A percentile compares a stretch with the other conserved stretches of the same genome.
Conservation (phyloP, 345 rosid species). For the Xanthoceras sorbifolium region DNA sequence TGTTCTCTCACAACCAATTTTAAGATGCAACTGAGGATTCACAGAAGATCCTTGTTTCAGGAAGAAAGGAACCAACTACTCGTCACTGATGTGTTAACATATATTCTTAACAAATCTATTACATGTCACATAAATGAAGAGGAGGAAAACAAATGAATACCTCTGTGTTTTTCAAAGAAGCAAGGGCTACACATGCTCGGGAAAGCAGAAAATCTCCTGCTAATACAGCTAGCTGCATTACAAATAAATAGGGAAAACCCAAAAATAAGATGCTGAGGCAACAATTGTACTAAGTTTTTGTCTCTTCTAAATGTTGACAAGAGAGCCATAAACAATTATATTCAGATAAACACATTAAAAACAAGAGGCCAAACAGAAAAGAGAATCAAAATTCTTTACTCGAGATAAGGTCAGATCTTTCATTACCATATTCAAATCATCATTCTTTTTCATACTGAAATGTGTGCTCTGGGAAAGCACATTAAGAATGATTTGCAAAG, state of each 20-base stretch:
- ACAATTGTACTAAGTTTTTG: neutral
- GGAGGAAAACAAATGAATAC: slow-evolving; percentile 30
- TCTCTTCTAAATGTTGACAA: neutral
- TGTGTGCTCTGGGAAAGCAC: neutral
- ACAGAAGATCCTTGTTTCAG: neutral
- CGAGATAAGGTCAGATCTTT: neutral
- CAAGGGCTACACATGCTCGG: slow-evolving; percentile 87
- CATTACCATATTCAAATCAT: neutral
- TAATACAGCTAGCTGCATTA: slow-evolving; percentile 76
- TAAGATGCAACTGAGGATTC: neutral
- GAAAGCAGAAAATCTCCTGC: slow-evolving; percentile 95
- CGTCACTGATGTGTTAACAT: too few relatives aligned
- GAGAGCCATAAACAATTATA: neutral
- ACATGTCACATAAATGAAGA: neutral
- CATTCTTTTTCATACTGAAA: neutral
- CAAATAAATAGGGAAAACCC: slow-evolving; percentile 10
- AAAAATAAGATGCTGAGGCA: slow-evolving; percentile 1
- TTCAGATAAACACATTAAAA: neutral
- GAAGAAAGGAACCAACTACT: neutral
- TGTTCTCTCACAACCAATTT: neutral
- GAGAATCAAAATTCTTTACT: neutral
- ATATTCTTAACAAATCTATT: neutral
- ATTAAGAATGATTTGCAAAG: neutral
- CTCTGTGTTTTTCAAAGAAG: slow-evolving; percentile 86
- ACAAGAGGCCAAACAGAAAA: neutral